Evolutionary conservation across 1,284 basidiomycete genomes (phyloP).

Genomic region (Rhizoctonia solani): DNA sequence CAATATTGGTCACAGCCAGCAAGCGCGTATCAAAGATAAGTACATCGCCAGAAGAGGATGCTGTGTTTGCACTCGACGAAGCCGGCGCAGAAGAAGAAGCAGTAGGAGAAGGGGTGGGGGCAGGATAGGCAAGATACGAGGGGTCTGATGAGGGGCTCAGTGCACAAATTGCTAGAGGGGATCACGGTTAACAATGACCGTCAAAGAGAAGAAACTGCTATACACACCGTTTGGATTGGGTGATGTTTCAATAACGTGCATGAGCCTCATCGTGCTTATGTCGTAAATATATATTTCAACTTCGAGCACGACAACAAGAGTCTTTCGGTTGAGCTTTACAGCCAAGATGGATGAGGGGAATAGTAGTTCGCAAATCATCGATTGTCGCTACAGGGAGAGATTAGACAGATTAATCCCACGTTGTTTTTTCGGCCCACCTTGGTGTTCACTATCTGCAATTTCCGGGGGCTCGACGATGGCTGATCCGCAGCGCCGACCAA

Average conservation of each 20-base stretch:
- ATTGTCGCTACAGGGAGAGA: constrained; percentile 72
- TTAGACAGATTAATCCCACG: constrained; percentile 6
- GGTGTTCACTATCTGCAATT: constrained; percentile 97
- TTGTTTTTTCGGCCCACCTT: constrained; percentile 63
- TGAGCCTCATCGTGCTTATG: constrained; percentile 96
- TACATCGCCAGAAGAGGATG: constrained; percentile 77
- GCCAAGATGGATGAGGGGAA: constrained; percentile 96
- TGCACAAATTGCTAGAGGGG: constrained; percentile 80
- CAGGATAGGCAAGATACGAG: constrained; percentile 95
- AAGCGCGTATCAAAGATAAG: constrained; percentile 92
- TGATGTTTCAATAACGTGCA: constrained; percentile 97
- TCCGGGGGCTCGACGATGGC: constrained; percentile 83
- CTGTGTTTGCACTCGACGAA: constrained; percentile 45
- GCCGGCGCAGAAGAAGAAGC: constrained; percentile 54
- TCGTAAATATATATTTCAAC: constrained; percentile 98
- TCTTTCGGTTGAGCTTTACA: constrained; percentile 96
- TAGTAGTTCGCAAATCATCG: constrained; percentile 97
- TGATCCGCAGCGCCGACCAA: constrained; percentile 93
- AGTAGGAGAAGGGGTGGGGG: constrained; percentile 84
- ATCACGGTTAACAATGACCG: constrained; percentile 2
- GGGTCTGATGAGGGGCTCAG: constrained; percentile 95
- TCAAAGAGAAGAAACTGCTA: not conserved
- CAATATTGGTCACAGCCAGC: constrained; percentile 90
- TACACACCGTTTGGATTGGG: constrained; percentile 87
- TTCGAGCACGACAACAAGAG: constrained; percentile 93